These are phyloP conservation scores for Penicillium cosmopolitanum DNA, from an alignment of 495 filamentous ascomycete genomes.

Conservation along the genomic window DNA sequence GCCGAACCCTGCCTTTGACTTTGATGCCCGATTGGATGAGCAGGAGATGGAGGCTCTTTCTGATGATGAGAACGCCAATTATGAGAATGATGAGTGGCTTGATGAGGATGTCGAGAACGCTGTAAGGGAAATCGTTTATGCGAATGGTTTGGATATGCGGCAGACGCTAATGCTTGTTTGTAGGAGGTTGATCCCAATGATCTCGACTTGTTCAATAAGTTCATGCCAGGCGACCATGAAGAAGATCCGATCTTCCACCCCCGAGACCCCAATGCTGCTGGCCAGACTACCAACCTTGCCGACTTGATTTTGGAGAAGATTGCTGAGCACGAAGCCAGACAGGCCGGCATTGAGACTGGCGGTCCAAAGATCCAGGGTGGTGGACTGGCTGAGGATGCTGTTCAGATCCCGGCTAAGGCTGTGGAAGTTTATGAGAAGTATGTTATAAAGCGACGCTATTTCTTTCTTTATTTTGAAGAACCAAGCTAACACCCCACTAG, in stretches of 20 bases:
- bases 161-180: constrained; percentile 19
- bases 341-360: constrained; percentile 39
- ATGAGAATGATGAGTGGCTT: constrained; percentile 59
- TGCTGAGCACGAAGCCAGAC: constrained; percentile 80
- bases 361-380: constrained; percentile 49
- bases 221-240: constrained; percentile 65
- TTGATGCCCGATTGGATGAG: constrained; percentile 61
- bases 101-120: constrained; percentile 77
- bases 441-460: constrained; percentile 21
- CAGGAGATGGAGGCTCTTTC: constrained; percentile 43
- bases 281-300: constrained; percentile 76
- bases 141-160: too few species aligned
- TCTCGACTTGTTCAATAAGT: constrained; percentile 86
- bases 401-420: constrained; percentile 85
- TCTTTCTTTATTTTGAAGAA: neutral
- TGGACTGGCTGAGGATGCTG: constrained; percentile 71
- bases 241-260: constrained; percentile 56
- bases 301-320: constrained; percentile 94
- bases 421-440: constrained; percentile 93
- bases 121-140: constrained; percentile 36
- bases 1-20: constrained; percentile 65
- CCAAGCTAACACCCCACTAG: constrained; percentile 44
- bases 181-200: constrained; percentile 88
- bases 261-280: constrained; percentile 44
- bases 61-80: constrained; percentile 55